These are phyloP conservation scores for Leptomonas seymouri DNA, from an alignment of 208 protist genomes.

Conservation along the genomic window DNA sequence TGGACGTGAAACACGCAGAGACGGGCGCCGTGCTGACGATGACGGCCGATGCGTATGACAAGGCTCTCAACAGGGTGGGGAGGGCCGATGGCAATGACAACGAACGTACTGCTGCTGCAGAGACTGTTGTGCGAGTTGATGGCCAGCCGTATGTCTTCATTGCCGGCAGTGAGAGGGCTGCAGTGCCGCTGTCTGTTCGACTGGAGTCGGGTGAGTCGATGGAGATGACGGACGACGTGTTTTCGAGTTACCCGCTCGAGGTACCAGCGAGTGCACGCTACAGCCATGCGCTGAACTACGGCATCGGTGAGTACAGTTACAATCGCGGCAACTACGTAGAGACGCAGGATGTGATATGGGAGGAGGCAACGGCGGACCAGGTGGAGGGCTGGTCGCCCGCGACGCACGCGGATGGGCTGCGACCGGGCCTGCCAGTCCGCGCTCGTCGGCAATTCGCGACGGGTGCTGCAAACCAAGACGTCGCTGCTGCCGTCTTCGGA, in stretches of 20 bases:
- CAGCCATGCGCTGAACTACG: slow-evolving; percentile 86
- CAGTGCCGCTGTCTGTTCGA: slow-evolving; percentile 62
- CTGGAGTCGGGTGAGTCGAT: slow-evolving; percentile 77
- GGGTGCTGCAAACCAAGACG: not conserved
- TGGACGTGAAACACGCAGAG: slow-evolving; percentile 67
- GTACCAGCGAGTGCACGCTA: slow-evolving; percentile 41
- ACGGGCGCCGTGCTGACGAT: slow-evolving; percentile 66
- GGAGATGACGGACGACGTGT: slow-evolving; percentile 72
- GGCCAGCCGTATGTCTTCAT: slow-evolving; percentile 48
- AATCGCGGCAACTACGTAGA: slow-evolving; percentile 91
- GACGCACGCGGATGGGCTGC: slow-evolving; percentile 82
- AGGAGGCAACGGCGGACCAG: slow-evolving; percentile 63
- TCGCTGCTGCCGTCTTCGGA: slow-evolving; percentile 17
- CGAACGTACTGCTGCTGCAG: slow-evolving; percentile 11
- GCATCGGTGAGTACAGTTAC: slow-evolving; percentile 78
- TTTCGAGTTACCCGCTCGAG: slow-evolving; percentile 68
- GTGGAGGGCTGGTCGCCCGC: slow-evolving; percentile 89
- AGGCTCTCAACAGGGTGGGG: slow-evolving; percentile 29
- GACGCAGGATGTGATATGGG: slow-evolving; percentile 89
- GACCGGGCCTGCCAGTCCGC: slow-evolving; percentile 66
- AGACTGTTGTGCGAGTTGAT: slow-evolving; percentile 47
- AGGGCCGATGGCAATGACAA: slow-evolving; percentile 7
- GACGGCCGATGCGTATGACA: slow-evolving; percentile 39
- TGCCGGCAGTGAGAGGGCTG: slow-evolving; percentile 44
- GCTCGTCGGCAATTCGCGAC: slow-evolving; percentile 56